Evolutionary conservation across 2,329 filamentous ascomycete genomes (phyloP).

Genomic region (Colletotrichum salicis): DNA sequence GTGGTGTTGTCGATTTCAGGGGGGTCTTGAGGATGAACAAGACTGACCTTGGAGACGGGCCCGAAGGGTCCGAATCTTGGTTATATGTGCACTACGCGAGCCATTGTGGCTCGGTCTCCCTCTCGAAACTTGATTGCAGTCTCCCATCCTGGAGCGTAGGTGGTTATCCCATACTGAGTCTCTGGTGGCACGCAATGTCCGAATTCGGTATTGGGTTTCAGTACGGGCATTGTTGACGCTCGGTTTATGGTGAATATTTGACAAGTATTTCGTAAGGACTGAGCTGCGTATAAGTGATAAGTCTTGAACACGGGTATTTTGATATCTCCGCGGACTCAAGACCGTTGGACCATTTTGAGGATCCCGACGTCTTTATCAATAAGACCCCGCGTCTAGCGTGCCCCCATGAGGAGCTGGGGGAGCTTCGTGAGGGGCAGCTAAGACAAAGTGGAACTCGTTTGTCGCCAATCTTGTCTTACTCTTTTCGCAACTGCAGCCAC

Average conservation of each 20-base stretch:
- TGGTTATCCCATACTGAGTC: conserved; percentile 58
- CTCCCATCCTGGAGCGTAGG: conserved; percentile 57
- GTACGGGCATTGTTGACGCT: conserved; percentile 45
- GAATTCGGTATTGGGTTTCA: conserved; percentile 51
- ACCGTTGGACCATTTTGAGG: not conserved
- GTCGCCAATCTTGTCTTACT: not conserved
- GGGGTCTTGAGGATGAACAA: not conserved
- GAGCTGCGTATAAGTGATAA: not conserved
- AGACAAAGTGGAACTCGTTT: not conserved
- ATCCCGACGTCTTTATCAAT: not conserved
- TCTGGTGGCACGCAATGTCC: conserved; percentile 60
- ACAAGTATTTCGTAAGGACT: not conserved
- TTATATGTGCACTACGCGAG: conserved; percentile 54
- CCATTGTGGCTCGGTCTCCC: conserved; percentile 50
- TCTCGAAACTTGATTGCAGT: conserved; percentile 51
- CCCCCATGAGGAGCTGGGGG: no score
- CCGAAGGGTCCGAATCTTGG: conserved; percentile 58
- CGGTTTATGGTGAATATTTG: not conserved
- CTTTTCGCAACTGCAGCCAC: not conserved
- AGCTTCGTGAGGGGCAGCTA: not conserved
- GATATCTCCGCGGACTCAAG: not conserved
- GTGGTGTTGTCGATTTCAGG: not conserved
- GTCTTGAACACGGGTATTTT: no score
- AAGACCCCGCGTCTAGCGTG: not conserved
- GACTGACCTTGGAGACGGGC: conserved; percentile 46